Evolutionary conservation across 257 asterid species (phyloP).

Genomic region (Leonotis leonurus): DNA sequence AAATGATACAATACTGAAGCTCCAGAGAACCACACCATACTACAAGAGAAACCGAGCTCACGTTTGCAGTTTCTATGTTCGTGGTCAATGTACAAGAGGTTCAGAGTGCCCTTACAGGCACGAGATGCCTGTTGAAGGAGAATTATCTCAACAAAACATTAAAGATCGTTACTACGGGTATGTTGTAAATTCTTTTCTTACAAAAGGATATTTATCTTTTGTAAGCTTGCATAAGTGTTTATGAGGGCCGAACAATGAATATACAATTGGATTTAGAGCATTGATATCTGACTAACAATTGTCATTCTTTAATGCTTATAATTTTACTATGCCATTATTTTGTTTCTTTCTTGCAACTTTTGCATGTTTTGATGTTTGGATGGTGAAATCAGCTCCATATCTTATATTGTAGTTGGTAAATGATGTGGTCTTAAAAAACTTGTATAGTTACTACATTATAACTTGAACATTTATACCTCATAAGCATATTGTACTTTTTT

Average conservation of each 20-base stretch:
- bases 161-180: slow-evolving; percentile 99
- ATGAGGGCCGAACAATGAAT: background rate
- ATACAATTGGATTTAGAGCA: background rate
- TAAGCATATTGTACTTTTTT: background rate
- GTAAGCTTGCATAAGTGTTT: background rate
- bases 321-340: background rate
- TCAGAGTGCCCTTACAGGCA: slow-evolving; percentile 96
- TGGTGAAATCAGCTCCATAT: background rate
- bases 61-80: slow-evolving; percentile 92
- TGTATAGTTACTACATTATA: background rate
- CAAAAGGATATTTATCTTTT: background rate
- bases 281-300: background rate
- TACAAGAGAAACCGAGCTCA: slow-evolving; percentile 95
- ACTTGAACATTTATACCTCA: background rate
- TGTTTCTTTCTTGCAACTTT: background rate
- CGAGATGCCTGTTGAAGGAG: slow-evolving; percentile 99
- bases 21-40: slow-evolving; percentile 92
- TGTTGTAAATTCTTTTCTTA: slow-evolving; percentile 8
- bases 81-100: slow-evolving; percentile 98
- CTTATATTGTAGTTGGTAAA: background rate
- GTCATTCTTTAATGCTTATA: background rate
- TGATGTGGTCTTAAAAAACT: background rate
- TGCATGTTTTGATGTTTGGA: background rate
- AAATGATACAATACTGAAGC: slow-evolving; percentile 85
- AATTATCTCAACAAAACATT: slow-evolving; percentile 88